Percentiles rank a stretch among this genome's conserved stretches.
Conservation (phyloP, 2,329 filamentous ascomycete species). For the Trichoderma sp. region DNA sequence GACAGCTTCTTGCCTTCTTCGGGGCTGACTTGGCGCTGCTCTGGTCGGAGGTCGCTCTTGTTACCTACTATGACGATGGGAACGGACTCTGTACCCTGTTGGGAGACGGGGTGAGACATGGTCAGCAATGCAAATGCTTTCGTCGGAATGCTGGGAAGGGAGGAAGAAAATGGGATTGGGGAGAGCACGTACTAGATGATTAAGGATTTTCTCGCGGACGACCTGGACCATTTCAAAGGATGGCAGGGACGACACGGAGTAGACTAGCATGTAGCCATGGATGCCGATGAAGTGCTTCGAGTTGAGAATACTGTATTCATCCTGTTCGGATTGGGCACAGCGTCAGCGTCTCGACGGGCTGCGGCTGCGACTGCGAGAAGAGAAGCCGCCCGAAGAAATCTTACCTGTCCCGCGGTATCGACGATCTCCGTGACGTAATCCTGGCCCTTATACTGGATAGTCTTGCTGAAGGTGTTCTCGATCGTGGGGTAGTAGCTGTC, state of each 20-base stretch:
- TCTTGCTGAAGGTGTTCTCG: slow-evolving; percentile 97
- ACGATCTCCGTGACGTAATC: slow-evolving; percentile 97
- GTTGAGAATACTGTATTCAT: slow-evolving; percentile 98
- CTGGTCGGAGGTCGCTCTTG: slow-evolving; percentile 90
- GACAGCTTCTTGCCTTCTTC: slow-evolving; percentile 85
- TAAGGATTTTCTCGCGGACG: slow-evolving; percentile 95
- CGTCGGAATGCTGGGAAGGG: background rate
- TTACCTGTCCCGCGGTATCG: slow-evolving; percentile 91
- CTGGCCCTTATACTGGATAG: slow-evolving; percentile 88
- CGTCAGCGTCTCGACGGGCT: background rate
- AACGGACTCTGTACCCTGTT: slow-evolving; percentile 83
- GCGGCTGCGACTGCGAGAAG: background rate
- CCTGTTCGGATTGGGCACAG: slow-evolving; percentile 56
- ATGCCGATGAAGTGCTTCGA: slow-evolving; percentile 99
- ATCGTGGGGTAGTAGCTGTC: slow-evolving; percentile 99
- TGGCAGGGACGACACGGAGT: slow-evolving; percentile 91
- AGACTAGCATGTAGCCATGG: slow-evolving; percentile 97
- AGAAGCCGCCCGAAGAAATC: slow-evolving; percentile 25
- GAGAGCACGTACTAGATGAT: slow-evolving; percentile 71
- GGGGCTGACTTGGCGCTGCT: slow-evolving; percentile 85
- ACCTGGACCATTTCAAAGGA: slow-evolving; percentile 98
- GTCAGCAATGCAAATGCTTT: background rate
- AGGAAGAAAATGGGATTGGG: no score
- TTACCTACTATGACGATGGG: slow-evolving; percentile 95
- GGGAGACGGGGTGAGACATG: background rate